A percentile compares a stretch with the other conserved stretches of the same genome.
Conservation (phyloP, 2,329 filamentous ascomycete genomes). For the Albifimbria verrucaria region DNA sequence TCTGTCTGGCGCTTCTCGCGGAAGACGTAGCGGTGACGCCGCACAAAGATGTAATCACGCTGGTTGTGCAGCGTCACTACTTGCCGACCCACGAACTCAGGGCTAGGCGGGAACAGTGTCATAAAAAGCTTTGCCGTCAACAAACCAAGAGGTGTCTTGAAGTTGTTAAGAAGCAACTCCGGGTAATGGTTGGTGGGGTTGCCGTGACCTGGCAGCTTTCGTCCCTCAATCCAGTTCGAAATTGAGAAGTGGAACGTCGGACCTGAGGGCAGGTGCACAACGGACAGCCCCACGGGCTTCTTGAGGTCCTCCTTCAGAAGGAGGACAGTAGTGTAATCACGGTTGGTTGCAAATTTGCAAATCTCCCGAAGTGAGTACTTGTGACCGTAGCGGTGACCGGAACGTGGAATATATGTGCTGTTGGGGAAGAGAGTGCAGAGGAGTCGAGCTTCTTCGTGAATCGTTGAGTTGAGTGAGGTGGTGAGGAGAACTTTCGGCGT, state of each 20-base stretch:
- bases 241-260: slow-evolving; percentile 93
- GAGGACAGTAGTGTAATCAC: slow-evolving; percentile 79
- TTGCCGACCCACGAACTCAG: slow-evolving; percentile 81
- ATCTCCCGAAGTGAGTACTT: slow-evolving; percentile 94
- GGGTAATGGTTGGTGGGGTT: slow-evolving; percentile 88
- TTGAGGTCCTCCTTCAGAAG: slow-evolving; percentile 90
- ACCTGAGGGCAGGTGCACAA: slow-evolving; percentile 79
- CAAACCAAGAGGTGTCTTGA: slow-evolving; percentile 86
- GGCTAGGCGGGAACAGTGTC: slow-evolving; percentile 61
- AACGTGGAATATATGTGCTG: slow-evolving; percentile 80
- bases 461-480: slow-evolving; percentile 81
- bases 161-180: slow-evolving; percentile 89
- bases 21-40: slow-evolving; percentile 89
- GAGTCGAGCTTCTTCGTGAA: slow-evolving; percentile 78
- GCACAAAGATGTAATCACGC: slow-evolving; percentile 92
- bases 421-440: slow-evolving; percentile 84
- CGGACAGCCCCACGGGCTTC: slow-evolving; percentile 73
- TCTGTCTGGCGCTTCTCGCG: slow-evolving; percentile 83
- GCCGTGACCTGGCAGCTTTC: slow-evolving; percentile 81
- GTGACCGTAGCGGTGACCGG: slow-evolving; percentile 77
- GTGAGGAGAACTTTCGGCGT: slow-evolving; percentile 87
- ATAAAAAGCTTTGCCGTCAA: slow-evolving; percentile 80
- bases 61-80: slow-evolving; percentile 93
- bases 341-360: slow-evolving; percentile 75
- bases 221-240: slow-evolving; percentile 85